phyloP scores from a whole-genome alignment of 805 yeast genomes.

The Saturnispora zaruensis region DNA sequence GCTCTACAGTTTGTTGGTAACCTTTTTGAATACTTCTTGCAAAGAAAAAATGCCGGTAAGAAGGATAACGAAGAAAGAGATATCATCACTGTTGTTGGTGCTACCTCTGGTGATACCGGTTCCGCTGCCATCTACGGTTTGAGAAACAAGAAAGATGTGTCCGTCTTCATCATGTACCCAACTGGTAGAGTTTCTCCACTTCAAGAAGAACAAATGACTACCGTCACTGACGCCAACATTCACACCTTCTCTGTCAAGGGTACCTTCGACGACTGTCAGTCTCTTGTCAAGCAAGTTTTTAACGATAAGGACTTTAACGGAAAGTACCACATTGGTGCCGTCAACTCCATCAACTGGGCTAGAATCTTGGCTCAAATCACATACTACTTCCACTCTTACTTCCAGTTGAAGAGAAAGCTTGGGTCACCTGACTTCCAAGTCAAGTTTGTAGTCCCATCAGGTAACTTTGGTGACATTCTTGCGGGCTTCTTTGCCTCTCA shows the following conservation, averaged over 20 bases:
- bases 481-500: constrained; percentile 93
- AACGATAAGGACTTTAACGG: constrained; percentile 83
- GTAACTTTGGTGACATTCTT: constrained; percentile 95
- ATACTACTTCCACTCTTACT: constrained; percentile 88
- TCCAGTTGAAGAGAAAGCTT: constrained; percentile 46
- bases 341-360: constrained; percentile 98
- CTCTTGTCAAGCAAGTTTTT: constrained; percentile 85
- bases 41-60: constrained; percentile 56
- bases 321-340: constrained; percentile 92
- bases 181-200: constrained; percentile 96
- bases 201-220: constrained; percentile 98
- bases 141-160: constrained; percentile 95
- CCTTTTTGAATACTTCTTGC: constrained; percentile 84
- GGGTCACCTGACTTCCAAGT: constrained; percentile 35
- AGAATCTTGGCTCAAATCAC: constrained; percentile 96
- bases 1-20: constrained; percentile 98
- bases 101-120: constrained; percentile 98
- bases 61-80: constrained; percentile 50
- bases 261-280: constrained; percentile 97
- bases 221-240: constrained; percentile 85
- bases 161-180: constrained; percentile 93
- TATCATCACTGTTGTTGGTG: constrained; percentile 92
- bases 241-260: constrained; percentile 94
- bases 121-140: constrained; percentile 98
- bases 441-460: constrained; percentile 91